These are phyloP conservation scores for Cucumis hystrix DNA, from an alignment of 306 rosid species.

Conservation along the genomic window DNA sequence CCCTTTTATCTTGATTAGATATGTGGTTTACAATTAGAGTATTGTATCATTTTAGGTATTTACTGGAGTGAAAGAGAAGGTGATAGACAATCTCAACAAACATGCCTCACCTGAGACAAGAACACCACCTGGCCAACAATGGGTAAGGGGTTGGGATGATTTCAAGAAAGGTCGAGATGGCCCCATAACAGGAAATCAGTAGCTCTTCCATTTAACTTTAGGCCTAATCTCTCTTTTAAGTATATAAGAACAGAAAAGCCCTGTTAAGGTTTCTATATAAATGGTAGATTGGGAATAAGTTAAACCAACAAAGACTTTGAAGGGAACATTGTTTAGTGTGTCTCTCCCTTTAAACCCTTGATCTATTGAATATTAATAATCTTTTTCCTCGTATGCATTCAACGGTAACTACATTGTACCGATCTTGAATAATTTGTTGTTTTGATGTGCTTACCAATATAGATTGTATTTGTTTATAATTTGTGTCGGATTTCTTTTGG, in stretches of 20 bases:
- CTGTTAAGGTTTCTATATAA: neutral
- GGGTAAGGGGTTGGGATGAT: constrained; percentile 99
- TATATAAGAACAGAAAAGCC: neutral
- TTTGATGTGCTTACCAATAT: neutral
- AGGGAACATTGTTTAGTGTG: neutral
- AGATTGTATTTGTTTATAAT: too few relatives aligned
- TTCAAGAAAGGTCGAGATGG: constrained; percentile 48
- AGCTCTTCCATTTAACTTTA: constrained; percentile 1
- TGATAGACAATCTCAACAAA: constrained; percentile 44
- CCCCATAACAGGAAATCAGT: constrained; percentile 68
- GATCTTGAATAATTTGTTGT: too few relatives aligned
- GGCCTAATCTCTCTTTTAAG: neutral
- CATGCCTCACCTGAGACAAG: constrained; percentile 65
- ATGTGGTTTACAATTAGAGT: constrained; percentile 5
- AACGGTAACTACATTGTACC: neutral
- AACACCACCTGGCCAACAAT: constrained; percentile 60
- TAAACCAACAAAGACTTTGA: neutral
- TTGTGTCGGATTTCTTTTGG: neutral
- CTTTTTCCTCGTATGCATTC: too few relatives aligned
- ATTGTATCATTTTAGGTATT: constrained; percentile 42
- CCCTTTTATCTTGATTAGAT: neutral
- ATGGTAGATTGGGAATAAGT: neutral
- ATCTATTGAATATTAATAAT: neutral
- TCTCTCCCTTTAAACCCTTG: neutral
- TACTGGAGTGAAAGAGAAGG: constrained; percentile 33